Evolutionary conservation across 2,329 filamentous ascomycete genomes (phyloP), one percentile per base, ranked within the genome.

Genomic region (Cadophora sp.): DNA sequence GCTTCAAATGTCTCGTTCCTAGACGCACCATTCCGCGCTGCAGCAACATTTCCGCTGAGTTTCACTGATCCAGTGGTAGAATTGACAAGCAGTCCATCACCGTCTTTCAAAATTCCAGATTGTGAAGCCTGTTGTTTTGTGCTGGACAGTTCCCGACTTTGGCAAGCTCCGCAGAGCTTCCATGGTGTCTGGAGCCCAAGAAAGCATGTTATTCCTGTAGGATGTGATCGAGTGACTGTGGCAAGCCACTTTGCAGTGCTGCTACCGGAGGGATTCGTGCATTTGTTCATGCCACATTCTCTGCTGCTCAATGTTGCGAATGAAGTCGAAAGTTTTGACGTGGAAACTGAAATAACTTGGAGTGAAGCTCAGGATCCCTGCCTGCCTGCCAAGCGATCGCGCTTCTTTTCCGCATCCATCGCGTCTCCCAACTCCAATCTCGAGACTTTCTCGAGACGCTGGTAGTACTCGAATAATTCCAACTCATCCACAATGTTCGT

Each of bases 231-330:
- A 64, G 51, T 48, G 22, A 24, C 24, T 56, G 51, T 58, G 37
- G 62, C 50, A 43, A 71, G 55, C 59, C 67, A 66, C 60, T 56
- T 70, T 29, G 66, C 64, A 65, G 68, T 66, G 55, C 60, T 67
- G 70, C 72, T 76, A 71, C 68, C 72, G 72, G 50, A 67, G 62
- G 55, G 60, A 9, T 62, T 55, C 50, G 48, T 63, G 68, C 71
- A 75, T 76, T 66, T 69, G 53, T 63, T 72, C 75, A 77, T 77
- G 64, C 72, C 75, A 76, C 72, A 74, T 73, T 24, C 69, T 59
- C 48, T 58, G 55, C 46, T 29, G 40, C 37, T 31, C 50, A 37
- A 62, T 29, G 37, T 48, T 37, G 50, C 9, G 16, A 34, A 27
- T 29, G 24, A 24, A 31, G 27, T 50, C 58, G 55, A 26, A 24